These are phyloP conservation scores for Trypanosoma platydactyli DNA, from an alignment of 208 protist genomes.

Conservation along the genomic window DNA sequence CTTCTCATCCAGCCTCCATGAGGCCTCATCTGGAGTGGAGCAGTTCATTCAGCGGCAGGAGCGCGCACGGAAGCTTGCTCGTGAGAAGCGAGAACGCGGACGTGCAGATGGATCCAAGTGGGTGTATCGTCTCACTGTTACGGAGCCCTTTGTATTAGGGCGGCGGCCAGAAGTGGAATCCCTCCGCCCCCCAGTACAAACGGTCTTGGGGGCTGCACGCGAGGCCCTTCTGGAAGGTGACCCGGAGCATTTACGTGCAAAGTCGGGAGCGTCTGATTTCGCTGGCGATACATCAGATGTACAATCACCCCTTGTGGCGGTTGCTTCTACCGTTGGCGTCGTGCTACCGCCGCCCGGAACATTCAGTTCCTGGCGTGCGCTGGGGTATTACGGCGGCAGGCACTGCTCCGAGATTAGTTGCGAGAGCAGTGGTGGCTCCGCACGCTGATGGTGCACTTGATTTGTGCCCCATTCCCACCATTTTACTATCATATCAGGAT, in stretches of 20 bases:
- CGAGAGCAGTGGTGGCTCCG: background rate
- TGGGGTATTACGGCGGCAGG: slow-evolving; percentile 1
- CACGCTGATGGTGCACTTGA: background rate
- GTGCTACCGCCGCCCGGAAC: slow-evolving; percentile 17
- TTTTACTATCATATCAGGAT: too few species aligned
- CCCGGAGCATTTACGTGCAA: background rate
- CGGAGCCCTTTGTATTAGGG: slow-evolving; percentile 23
- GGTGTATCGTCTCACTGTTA: slow-evolving; percentile 7
- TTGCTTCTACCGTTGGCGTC: background rate
- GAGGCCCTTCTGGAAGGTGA: background rate
- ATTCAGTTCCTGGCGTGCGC: slow-evolving; percentile 19
- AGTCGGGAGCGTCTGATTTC: background rate
- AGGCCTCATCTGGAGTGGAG: slow-evolving; percentile 13
- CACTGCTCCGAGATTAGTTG: background rate
- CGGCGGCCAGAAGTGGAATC: slow-evolving; percentile 18
- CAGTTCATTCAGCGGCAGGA: slow-evolving; percentile 13
- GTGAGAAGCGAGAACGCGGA: slow-evolving; percentile 7
- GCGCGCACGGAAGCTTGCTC: slow-evolving; percentile 10
- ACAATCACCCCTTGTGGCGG: slow-evolving; percentile 1
- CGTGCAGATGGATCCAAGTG: slow-evolving; percentile 7
- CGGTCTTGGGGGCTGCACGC: background rate
- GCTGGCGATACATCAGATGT: background rate
- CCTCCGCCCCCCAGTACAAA: slow-evolving; percentile 9
- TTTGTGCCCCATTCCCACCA: background rate
- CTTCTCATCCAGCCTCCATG: background rate